Evolutionary conservation across 2,329 filamentous ascomycete species (phyloP).

Genomic region (Ceratocystiopsis sp.): DNA sequence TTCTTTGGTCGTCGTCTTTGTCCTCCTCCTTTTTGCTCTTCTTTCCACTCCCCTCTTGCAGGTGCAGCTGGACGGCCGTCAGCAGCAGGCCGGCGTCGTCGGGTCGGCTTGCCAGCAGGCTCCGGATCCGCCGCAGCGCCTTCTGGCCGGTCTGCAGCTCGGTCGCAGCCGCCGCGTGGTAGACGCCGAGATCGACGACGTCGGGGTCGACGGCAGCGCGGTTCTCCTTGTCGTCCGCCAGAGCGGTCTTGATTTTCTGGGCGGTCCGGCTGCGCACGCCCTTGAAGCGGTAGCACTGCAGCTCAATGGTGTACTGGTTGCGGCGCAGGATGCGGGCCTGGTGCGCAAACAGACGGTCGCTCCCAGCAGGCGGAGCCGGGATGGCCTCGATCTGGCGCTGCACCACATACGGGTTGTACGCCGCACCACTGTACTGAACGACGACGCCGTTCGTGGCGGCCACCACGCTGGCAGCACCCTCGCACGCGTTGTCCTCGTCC

Average conservation of each 20-base stretch:
- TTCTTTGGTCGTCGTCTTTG: no score
- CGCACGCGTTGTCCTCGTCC: conserved; percentile 37
- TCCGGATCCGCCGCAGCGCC: conserved; percentile 51
- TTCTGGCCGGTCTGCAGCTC: conserved; percentile 45
- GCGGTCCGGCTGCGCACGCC: conserved; percentile 38
- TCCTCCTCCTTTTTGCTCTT: conserved; percentile 17
- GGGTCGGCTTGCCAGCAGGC: conserved; percentile 55
- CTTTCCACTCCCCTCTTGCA: conserved; percentile 38
- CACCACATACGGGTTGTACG: conserved; percentile 47
- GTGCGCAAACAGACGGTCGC: conserved; percentile 54
- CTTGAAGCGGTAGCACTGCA: conserved; percentile 49
- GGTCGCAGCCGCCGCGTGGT: conserved; percentile 57
- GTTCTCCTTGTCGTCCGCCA: conserved; percentile 10
- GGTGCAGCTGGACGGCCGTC: conserved; percentile 66
- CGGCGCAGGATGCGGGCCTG: conserved; percentile 44
- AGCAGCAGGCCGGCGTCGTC: conserved; percentile 66
- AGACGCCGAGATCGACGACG: conserved; percentile 26
- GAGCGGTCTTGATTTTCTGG: conserved; percentile 20
- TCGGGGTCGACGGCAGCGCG: conserved; percentile 15
- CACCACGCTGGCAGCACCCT: conserved; percentile 48
- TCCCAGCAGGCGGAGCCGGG: conserved; percentile 29
- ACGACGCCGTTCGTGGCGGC: conserved; percentile 45
- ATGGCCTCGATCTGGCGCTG: conserved; percentile 43
- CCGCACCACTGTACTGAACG: conserved; percentile 14
- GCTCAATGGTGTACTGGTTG: conserved; percentile 46